Evolutionary conservation across 2,329 filamentous ascomycete species (phyloP), one percentile per base, ranked within the genome.

Genomic region (Monosporascus sp.): DNA sequence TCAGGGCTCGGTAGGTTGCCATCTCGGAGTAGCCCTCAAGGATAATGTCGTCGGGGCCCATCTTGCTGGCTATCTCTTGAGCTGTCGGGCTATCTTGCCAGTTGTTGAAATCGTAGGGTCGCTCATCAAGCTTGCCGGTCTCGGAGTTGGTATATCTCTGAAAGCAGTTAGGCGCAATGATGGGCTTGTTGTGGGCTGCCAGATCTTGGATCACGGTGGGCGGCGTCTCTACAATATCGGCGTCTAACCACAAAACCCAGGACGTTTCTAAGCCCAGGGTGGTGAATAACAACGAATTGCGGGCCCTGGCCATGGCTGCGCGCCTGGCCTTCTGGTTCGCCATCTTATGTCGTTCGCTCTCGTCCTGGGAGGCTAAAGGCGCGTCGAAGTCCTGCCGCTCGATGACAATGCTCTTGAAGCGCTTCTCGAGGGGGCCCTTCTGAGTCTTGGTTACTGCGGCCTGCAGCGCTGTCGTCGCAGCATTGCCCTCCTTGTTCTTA

Each of bases 231-330:
- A 99, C 68, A 58, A 99, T 88, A 69, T 99, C 94, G 38, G 86
- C 82, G 67, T 99, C 94, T 31, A 99, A 79, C 94, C 94, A 99
- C 24, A 99, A 79, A 37, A 99, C 92, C 94, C 94, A 99, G 0
- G 90, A 94, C 0, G 91, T 97, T 14, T 84, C 81, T 1, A 92
- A 92, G 2, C 93, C 92, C 9, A 99, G 77, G 0, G 93, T 97
- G 8, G 94, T 97, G 75, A 97, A 99, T 27, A 99, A 81, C 8
- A 99, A 80, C 51, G 89, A 95, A 69, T 99, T 99, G 59, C 94
- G 86, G 38, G 94, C 93, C 65, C 90, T 88, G 64, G 90, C 87
- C 94, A 99, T 97, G 55, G 90, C 87, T 43, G 90, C 87, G 37
- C 94, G 83, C 14, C 94, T 85, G 6, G 77, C 79, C 72, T 95